Percentiles rank a stretch among this genome's conserved stretches.
phyloP scores from a whole-genome alignment of 2,329 filamentous ascomycete genomes.

The Pseudopyricularia cyperi region DNA sequence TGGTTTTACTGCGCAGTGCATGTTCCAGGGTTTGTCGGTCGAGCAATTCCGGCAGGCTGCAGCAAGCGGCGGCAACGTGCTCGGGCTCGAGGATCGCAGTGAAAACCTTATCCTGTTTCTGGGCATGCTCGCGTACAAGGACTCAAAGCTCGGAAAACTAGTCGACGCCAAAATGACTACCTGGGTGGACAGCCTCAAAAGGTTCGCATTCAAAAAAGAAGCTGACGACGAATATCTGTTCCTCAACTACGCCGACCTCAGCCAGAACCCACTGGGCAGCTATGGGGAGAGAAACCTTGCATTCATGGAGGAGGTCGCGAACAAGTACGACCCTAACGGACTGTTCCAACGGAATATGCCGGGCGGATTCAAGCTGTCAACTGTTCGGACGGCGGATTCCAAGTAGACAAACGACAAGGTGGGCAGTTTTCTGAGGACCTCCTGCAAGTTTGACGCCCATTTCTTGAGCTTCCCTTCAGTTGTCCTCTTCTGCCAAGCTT shows the following conservation, averaged over 20 bases:
- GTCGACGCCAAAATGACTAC: constrained; percentile 8
- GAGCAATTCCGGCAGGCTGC: constrained; percentile 5
- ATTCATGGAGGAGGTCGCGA: constrained; percentile 7
- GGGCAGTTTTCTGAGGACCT: too few relatives aligned
- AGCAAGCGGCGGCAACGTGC: constrained; percentile 10
- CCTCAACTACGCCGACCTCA: constrained; percentile 14
- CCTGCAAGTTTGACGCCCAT: too few relatives aligned
- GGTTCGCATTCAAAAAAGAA: constrained; percentile 7
- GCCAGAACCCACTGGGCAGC: constrained; percentile 12
- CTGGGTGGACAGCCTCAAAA: constrained; percentile 6
- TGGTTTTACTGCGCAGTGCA: constrained; percentile 11
- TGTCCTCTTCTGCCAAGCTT: too few relatives aligned
- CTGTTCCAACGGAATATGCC: constrained; percentile 14
- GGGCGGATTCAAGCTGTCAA: constrained; percentile 1
- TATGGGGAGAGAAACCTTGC: constrained; percentile 15
- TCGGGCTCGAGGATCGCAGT: constrained; percentile 9
- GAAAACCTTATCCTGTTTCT: constrained; percentile 10
- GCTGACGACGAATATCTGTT: constrained; percentile 10
- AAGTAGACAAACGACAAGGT: background rate
- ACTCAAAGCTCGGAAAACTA: constrained; percentile 8
- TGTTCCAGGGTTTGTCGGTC: constrained; percentile 12
- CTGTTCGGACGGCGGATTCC: background rate
- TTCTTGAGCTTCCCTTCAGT: too few relatives aligned
- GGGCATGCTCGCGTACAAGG: constrained; percentile 7
- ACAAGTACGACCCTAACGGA: constrained; percentile 12